Base-by-base conservation (phyloP, 2,329 filamentous ascomycete species). In the Alternaria sp. region DNA sequence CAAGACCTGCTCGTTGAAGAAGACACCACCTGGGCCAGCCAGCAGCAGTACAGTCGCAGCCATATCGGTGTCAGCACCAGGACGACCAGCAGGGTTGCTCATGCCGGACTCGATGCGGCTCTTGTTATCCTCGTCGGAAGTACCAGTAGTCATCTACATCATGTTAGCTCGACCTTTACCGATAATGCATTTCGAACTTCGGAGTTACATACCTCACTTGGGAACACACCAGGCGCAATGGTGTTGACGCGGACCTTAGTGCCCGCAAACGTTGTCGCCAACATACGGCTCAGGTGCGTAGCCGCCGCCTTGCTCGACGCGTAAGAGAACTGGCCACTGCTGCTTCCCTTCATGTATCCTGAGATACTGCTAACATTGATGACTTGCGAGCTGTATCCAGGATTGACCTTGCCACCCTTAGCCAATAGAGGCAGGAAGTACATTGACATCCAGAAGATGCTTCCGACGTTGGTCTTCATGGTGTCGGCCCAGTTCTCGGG, bases 331-430 rank as follows among this genome's bases (percentile, higher is more conserved):
- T 87, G 85, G 4, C 85, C 85, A n/a, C 67, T 76, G 63, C 79
- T 83, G 51, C 78, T 80, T 1, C 70, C 70, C 69, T 87, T 87
- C 78, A 86, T 82, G 6, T 83, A 71, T 1, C 85, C 85, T 1
- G 81, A 82, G 49, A 85, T 83, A n/a, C 82, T 85, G 43, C 81
- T 79, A 51, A 88, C 83, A 56, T 88, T 88, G 66, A 88, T 82
- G 25, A 89, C 80, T 17, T 76, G 82, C 4, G 83, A 83, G 1
- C 81, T 80, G 69, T 85, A 85, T 5, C 84, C 83, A 0, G 82
- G 82, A 1, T 83, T 83, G 5, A 79, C 73, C 3, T 79, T 74
- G 11, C 77, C 73, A 6, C 84, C 85, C 61, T 85, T 85, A 1
- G 82, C 83, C 1, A 88, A 80, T 3, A 87, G 77, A 0, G 85